Evolutionary conservation across 352 stramenopile genomes (phyloP).

Genomic region (Phytophthora crassamura): DNA sequence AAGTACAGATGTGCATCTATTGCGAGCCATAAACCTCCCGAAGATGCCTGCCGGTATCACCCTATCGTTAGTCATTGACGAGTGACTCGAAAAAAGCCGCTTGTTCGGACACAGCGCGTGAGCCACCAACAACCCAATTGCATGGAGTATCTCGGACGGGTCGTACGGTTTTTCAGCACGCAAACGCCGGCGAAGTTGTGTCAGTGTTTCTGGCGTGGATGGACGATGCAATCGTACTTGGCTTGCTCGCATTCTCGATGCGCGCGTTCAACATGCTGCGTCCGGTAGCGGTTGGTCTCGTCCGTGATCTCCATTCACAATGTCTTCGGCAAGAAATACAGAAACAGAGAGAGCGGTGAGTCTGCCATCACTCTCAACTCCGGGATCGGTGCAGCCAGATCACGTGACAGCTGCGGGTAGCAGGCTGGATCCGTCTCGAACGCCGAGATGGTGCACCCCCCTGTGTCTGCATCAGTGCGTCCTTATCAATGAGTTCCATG

Average conservation of each 20-base stretch:
- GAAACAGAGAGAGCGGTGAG: slow-evolving; percentile 24
- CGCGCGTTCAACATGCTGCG: slow-evolving; percentile 3
- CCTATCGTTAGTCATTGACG: slow-evolving; percentile 22
- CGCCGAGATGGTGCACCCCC: neutral
- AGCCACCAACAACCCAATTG: slow-evolving; percentile 30
- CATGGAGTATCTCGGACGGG: slow-evolving; percentile 16
- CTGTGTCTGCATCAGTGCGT: neutral
- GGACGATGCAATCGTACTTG: neutral
- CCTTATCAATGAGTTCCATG: no score
- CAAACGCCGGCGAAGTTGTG: slow-evolving; percentile 6
- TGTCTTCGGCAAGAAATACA: slow-evolving; percentile 28
- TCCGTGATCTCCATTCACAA: slow-evolving; percentile 24
- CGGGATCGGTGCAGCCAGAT: neutral
- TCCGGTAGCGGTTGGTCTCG: slow-evolving; percentile 33
- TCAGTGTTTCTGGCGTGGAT: slow-evolving; percentile 2
- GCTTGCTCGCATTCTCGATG: slow-evolving; percentile 1
- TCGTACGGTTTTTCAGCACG: neutral
- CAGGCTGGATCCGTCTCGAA: slow-evolving; percentile 4
- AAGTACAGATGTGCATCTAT: slow-evolving; percentile 28
- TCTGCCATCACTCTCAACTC: neutral
- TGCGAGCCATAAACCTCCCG: slow-evolving; percentile 27
- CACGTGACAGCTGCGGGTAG: neutral
- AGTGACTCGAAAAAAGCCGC: slow-evolving; percentile 24
- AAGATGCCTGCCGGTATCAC: slow-evolving; percentile 23
- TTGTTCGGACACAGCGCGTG: slow-evolving; percentile 26